Percentiles rank a stretch among this genome's conserved stretches.
These are phyloP conservation scores for Nephelium lappaceum DNA, from an alignment of 345 rosid species.

Conservation along the genomic window DNA sequence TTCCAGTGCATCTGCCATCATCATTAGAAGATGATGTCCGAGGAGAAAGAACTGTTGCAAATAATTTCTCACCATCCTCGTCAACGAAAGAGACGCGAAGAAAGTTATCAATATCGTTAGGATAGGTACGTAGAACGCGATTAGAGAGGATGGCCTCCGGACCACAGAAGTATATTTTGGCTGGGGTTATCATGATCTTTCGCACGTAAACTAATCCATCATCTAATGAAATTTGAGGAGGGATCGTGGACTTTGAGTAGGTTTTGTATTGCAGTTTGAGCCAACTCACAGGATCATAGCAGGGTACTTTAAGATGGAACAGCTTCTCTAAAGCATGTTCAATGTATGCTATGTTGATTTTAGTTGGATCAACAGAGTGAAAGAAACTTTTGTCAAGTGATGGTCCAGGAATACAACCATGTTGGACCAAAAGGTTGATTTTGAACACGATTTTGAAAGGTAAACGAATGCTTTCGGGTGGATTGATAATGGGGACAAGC, in stretches of 20 bases:
- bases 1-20: conserved; percentile 30
- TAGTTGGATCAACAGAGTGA: conserved; percentile 35
- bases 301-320: conserved; percentile 45
- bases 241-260: conserved; percentile 13
- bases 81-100: conserved; percentile 56
- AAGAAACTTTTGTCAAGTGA: conserved; percentile 39
- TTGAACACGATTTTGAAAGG: conserved; percentile 44
- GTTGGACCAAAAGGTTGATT: conserved; percentile 46
- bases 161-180: conserved; percentile 47
- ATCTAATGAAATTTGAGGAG: conserved; percentile 32
- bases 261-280: conserved; percentile 31
- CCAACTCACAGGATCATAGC: conserved; percentile 51
- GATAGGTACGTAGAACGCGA: conserved; percentile 40
- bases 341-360: conserved; percentile 16
- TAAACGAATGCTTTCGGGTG: conserved; percentile 28
- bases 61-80: conserved; percentile 39
- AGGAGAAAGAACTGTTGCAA: conserved; percentile 41
- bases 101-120: conserved; percentile 37
- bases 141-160: conserved; percentile 56
- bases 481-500: conserved; percentile 46
- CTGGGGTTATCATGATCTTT: conserved; percentile 52
- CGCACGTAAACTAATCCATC: conserved; percentile 43
- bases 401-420: conserved; percentile 44
- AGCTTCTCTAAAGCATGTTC: conserved; percentile 47
- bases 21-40: conserved; percentile 24